A percentile compares a stretch with the other conserved stretches of the same genome.
Evolutionary conservation across 75 land plant genomes (phyloP).

Genomic region (Picea glauca): DNA sequence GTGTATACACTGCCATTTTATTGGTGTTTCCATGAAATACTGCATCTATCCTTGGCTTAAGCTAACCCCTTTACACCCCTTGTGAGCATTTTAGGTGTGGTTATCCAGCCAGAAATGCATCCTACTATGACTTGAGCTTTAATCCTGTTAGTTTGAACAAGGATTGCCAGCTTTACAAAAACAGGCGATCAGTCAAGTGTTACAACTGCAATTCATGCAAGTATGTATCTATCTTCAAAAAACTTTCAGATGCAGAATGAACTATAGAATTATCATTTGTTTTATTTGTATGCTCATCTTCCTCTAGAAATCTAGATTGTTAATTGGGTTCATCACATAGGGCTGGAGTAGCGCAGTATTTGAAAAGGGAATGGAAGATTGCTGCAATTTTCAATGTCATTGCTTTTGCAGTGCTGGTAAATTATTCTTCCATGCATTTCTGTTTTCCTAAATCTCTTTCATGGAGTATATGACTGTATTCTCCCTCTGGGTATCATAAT

Average conservation of each 20-base stretch:
- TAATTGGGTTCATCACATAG: conserved; percentile 16
- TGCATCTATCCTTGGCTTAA: background rate
- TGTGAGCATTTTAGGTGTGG: conserved; percentile 50
- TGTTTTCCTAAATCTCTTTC: background rate
- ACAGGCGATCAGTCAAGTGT: conserved; percentile 48
- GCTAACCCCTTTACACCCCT: background rate
- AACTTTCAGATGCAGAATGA: background rate
- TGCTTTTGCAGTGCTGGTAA: conserved; percentile 62
- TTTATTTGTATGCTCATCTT: background rate
- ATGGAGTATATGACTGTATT: background rate
- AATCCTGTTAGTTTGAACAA: conserved; percentile 53
- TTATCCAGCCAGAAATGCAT: conserved; percentile 65
- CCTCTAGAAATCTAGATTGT: conserved; percentile 4
- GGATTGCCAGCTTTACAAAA: conserved; percentile 73
- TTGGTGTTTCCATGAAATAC: background rate
- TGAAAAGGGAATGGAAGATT: conserved; percentile 69
- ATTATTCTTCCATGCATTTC: background rate
- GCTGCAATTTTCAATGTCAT: conserved; percentile 56
- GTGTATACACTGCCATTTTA: background rate
- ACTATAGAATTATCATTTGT: background rate
- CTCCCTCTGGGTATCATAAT: background rate
- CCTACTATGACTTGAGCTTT: conserved; percentile 72
- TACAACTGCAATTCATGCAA: conserved; percentile 82
- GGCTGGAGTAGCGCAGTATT: conserved; percentile 79
- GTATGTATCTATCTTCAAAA: conserved; percentile 23